Percentiles rank a stretch among this genome's conserved stretches.
Evolutionary conservation across 2,329 filamentous ascomycete genomes (phyloP).

Genomic region (Penicillium sp.): DNA sequence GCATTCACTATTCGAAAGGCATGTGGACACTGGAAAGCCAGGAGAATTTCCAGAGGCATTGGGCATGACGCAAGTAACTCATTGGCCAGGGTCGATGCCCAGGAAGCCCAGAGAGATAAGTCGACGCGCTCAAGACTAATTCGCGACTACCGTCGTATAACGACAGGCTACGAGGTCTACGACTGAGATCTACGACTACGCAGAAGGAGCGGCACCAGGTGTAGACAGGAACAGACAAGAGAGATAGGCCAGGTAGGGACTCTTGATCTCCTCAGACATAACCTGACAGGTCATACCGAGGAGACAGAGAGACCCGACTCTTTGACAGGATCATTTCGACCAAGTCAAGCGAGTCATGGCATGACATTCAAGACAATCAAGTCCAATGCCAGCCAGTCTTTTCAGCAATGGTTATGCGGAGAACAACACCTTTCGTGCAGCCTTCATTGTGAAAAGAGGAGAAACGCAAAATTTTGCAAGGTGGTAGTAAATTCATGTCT

Average conservation of each 20-base stretch:
- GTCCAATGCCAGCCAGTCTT: constrained; percentile 33
- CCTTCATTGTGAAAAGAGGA: constrained; percentile 60
- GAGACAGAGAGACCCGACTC: constrained; percentile 25
- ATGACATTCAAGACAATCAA: constrained; percentile 14
- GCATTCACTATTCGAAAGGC: not conserved
- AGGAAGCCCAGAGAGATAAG: not conserved
- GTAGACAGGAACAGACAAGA: constrained; percentile 30
- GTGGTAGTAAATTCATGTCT: constrained; percentile 43
- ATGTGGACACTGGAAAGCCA: not conserved
- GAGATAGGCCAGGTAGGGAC: constrained; percentile 31
- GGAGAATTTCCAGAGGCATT: not conserved
- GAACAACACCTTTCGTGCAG: constrained; percentile 59
- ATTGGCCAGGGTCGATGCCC: not conserved
- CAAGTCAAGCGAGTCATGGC: constrained; percentile 29
- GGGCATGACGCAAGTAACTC: not conserved
- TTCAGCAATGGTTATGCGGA: constrained; percentile 63
- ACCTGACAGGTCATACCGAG: constrained; percentile 7
- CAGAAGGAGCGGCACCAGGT: constrained; percentile 24
- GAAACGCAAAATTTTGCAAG: constrained; percentile 23
- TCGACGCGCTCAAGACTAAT: not conserved
- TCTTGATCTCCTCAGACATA: constrained; percentile 7
- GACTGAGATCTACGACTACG: constrained; percentile 28
- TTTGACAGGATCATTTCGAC: constrained; percentile 24
- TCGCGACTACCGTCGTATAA: not conserved
- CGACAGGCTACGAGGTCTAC: constrained; percentile 24